Base-by-base conservation (phyloP, 495 filamentous ascomycete species). In the Penicillium nucicola region DNA sequence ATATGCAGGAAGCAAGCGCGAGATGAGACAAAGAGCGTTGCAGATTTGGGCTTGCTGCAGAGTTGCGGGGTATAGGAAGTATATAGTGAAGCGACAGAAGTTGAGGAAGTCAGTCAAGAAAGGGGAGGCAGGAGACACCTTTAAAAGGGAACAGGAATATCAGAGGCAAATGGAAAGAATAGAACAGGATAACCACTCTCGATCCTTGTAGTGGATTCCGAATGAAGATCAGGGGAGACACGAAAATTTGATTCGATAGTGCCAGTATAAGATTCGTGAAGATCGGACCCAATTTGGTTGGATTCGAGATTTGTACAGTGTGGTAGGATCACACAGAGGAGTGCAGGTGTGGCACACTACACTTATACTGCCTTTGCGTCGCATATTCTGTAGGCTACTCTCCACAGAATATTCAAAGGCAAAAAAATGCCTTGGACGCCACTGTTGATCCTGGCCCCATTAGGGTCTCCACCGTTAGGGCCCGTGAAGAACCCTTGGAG, bases 21-120 rank as follows among this genome's bases (percentile, higher is more conserved):
- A 50, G 32, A 50, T 44, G 48, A 50, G 32, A 43, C 48, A 43
- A 36, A 43, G 19, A 36, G 31, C 50, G 60, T 53, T 39, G 52
- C 60, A 61, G 57, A 20, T 40, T 45, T 56, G 42, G 60, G 42
- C 17, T 44, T 28, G 20, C 43, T 46, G 43, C 43, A 46, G 43
- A 34, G 25, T 43, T 42, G 40, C 30, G 33, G 44, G 5, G n/a
- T 30, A 28, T 50, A 43, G n/a, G n/a, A n/a, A n/a, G n/a, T 43
- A 18, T 33, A 25, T 41, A 11, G 10, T 30, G 1, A 45, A 57
- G 32, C 37, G 48, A 43, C 38, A 34, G 39, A 43, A 52, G 23
- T 20, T 28, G 14, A 19, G 30, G 20, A 13, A 37, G 28, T 13
- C 12, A n/a, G 25, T 10, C 6, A 5, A 12, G 30, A 14, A 7